Percentiles rank a stretch among this genome's conserved stretches.
Evolutionary conservation across 106 monocot genomes (phyloP).

Genomic region (Allium fistulosum): DNA sequence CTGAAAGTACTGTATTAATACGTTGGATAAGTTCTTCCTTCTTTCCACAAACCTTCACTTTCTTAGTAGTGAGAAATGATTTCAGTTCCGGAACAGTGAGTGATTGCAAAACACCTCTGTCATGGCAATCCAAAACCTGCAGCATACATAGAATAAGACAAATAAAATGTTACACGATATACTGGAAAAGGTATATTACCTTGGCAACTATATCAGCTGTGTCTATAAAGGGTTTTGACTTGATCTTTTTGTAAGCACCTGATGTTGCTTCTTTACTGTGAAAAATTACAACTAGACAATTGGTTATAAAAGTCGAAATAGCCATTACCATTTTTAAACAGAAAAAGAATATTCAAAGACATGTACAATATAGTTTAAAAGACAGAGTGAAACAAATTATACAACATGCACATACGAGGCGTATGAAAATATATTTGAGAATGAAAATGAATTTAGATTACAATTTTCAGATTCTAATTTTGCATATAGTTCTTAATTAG

Average conservation of each 20-base stretch:
- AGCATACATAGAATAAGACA: slow-evolving; percentile 3
- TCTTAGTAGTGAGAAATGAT: slow-evolving; percentile 51
- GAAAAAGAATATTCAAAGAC: neutral
- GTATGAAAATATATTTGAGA: neutral
- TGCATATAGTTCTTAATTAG: too few species aligned
- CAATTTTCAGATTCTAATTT: too few species aligned
- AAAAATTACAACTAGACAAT: slow-evolving; percentile 13
- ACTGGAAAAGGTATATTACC: slow-evolving; percentile 13
- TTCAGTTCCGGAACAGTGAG: slow-evolving; percentile 75
- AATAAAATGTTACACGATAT: neutral
- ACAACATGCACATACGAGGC: too few species aligned
- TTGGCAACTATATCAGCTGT: slow-evolving; percentile 30
- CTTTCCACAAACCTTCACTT: slow-evolving; percentile 75
- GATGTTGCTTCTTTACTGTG: slow-evolving; percentile 22
- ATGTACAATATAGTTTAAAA: neutral
- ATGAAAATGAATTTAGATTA: neutral
- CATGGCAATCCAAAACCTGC: slow-evolving; percentile 51
- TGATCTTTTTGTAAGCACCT: slow-evolving; percentile 19
- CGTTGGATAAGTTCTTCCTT: slow-evolving; percentile 64
- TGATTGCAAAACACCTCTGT: slow-evolving; percentile 43
- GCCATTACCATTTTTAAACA: too few species aligned
- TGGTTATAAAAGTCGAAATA: neutral
- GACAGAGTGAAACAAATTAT: neutral
- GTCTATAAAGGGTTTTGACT: slow-evolving; percentile 16
- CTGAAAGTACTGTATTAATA: slow-evolving; percentile 25